Conservation (phyloP, 441 rosid genomes). For the Adansonia rubrostipa region DNA sequence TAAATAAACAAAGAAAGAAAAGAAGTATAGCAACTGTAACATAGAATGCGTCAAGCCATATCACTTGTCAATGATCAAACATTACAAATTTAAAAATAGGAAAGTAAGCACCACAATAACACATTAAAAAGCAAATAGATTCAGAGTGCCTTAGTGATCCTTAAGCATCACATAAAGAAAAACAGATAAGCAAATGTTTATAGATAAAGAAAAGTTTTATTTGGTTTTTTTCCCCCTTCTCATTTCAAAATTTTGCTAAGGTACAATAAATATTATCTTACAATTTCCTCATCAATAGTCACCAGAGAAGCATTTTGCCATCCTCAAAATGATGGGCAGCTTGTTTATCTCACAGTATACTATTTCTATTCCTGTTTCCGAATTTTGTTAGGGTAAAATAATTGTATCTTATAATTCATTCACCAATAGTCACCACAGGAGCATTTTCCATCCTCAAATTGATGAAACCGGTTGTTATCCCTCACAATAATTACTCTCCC, state of each 20-base stretch:
- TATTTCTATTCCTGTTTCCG: not conserved
- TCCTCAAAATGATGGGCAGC: slow-evolving; percentile 74
- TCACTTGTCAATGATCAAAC: not conserved
- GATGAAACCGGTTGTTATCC: slow-evolving; percentile 78
- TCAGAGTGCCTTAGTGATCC: not conserved
- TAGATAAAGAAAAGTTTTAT: not conserved
- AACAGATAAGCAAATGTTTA: not conserved
- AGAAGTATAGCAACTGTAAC: not conserved
- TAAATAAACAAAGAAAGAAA: not conserved
- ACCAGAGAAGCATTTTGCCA: slow-evolving; percentile 73
- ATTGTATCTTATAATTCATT: slow-evolving; percentile 21
- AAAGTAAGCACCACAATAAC: not conserved
- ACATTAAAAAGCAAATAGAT: not conserved
- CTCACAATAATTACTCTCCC: slow-evolving; percentile 75
- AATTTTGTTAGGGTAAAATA: slow-evolving; percentile 3
- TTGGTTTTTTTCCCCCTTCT: not conserved
- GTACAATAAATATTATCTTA: not conserved
- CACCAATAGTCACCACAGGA: slow-evolving; percentile 88
- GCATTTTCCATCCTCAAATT: slow-evolving; percentile 75
- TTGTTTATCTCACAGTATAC: slow-evolving; percentile 72
- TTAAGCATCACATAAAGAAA: not conserved
- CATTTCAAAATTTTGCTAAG: not conserved
- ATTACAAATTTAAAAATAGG: not conserved
- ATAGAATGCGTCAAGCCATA: not conserved
- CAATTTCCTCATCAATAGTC: slow-evolving; percentile 63